Conservation (phyloP, 2,329 filamentous ascomycete species). For the Aspergillus costaricaensis region DNA sequence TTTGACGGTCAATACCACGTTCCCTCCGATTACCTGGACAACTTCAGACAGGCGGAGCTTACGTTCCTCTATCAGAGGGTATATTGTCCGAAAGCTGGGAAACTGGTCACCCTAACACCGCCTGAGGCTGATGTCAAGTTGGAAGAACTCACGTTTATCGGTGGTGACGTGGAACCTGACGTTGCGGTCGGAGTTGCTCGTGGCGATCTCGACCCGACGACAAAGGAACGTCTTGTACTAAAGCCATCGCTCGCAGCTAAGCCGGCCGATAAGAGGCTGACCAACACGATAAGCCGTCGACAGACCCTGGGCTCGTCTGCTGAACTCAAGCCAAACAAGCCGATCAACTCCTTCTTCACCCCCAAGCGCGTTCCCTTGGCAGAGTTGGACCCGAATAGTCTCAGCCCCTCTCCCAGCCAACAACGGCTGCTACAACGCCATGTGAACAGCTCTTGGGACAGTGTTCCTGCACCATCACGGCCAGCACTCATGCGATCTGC, state of each 20-base stretch:
- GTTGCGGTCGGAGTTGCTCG: constrained; percentile 72
- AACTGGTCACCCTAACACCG: constrained; percentile 74
- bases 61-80: constrained; percentile 96
- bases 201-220: constrained; percentile 87
- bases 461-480: constrained; percentile 50
- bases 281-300: constrained; percentile 39
- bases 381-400: constrained; percentile 67
- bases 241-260: constrained; percentile 31
- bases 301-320: constrained; percentile 47
- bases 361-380: constrained; percentile 64
- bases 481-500: constrained; percentile 37
- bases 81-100: constrained; percentile 73
- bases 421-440: constrained; percentile 58
- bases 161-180: constrained; percentile 67
- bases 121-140: constrained; percentile 64
- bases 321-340: constrained; percentile 60
- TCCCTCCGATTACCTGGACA: constrained; percentile 75
- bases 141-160: constrained; percentile 78
- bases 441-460: constrained; percentile 56
- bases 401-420: constrained; percentile 67
- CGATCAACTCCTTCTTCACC: constrained; percentile 68
- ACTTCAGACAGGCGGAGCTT: constrained; percentile 82
- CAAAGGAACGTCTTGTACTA: constrained; percentile 65
- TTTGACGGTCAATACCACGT: constrained; percentile 86
- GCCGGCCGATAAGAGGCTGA: constrained; percentile 33